Evolutionary conservation across 179 eudicot species (phyloP).

Genomic region (Dionaea muscipula): DNA sequence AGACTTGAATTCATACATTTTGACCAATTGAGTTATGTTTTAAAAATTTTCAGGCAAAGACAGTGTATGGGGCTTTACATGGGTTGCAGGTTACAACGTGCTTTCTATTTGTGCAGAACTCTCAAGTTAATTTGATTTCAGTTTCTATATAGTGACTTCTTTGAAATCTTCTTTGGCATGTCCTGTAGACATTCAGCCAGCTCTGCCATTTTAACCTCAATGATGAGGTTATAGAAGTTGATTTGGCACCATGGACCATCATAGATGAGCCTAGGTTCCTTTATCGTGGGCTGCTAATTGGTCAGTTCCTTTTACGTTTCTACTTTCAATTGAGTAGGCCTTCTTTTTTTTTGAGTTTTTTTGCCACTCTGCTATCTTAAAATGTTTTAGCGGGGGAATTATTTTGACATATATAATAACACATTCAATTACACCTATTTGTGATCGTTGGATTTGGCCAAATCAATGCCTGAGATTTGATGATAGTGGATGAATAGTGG

Average conservation of each 20-base stretch:
- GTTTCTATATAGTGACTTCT: constrained; percentile 9
- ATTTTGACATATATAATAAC: too few species aligned
- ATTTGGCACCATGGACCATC: constrained; percentile 58
- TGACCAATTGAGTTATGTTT: neutral
- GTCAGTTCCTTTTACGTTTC: constrained; percentile 25
- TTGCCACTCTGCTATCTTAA: too few species aligned
- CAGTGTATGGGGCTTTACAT: constrained; percentile 89
- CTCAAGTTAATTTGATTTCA: neutral
- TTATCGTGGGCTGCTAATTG: constrained; percentile 74
- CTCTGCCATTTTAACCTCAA: constrained; percentile 47
- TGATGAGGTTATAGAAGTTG: constrained; percentile 46
- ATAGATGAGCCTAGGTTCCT: constrained; percentile 70
- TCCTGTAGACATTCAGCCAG: constrained; percentile 82
- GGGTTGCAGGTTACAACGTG: constrained; percentile 58
- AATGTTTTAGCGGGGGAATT: too few species aligned
- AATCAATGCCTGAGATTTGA: too few species aligned
- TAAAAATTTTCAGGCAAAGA: constrained; percentile 43
- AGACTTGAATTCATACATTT: neutral
- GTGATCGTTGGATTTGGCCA: too few species aligned
- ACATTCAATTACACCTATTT: too few species aligned
- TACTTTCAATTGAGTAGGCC: neutral
- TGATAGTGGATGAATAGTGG: too few species aligned
- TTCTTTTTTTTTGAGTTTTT: neutral
- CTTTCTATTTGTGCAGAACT: neutral
- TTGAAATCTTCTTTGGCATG: constrained; percentile 4